Evolutionary conservation across 352 stramenopile genomes (phyloP), one percentile per base, ranked within the genome.

Genomic region (Pythium phragmiticola): DNA sequence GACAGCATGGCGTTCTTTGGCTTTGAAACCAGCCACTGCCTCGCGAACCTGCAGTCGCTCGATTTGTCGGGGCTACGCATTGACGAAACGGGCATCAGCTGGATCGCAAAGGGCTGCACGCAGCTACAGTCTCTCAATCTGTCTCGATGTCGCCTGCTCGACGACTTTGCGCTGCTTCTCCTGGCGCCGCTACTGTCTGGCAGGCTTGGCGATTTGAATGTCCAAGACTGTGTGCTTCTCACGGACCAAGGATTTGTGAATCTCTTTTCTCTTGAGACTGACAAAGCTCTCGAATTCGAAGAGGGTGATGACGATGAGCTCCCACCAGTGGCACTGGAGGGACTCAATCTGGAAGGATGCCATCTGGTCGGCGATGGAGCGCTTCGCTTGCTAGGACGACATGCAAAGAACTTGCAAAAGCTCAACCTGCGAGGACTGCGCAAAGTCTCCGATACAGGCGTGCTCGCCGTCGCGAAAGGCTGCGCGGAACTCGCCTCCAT

Each of bases 1-100:
- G 68, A 80, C 52, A 81, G 84, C 42, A 90, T 88, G 79, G 81
- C 81, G 13, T 92, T 92, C 53, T 89, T 92, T 51, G 74, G 73
- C 1, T 89, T 92, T 65, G 83, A 88, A 28, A 76, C 61, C 14
- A 88, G 77, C 21, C 7, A 16, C 0, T 70, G 66, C 0, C 61
- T 90, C 16, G 23, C 0, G 0, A 60, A 67, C 1, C 60, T 92
- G 0, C 53, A 39, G 7, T 63, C 37, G 0, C 64, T 90, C 21
- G 75, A 85, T 48, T 57, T 90, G 1, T 69, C 69, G 0, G 79
- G 72, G 0, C 61, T 90, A 0, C 37, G 59, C 0, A 71, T 92
- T 41, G 80, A 92, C 28, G 83, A 90, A 60, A 88, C 81, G 0
- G 76, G 69, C 3, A 72, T 88, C 14, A 90, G 80, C 51, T 92